Evolutionary conservation across 768 basidiomycete genomes (phyloP).

Genomic region (Hemileccinum impolitum): DNA sequence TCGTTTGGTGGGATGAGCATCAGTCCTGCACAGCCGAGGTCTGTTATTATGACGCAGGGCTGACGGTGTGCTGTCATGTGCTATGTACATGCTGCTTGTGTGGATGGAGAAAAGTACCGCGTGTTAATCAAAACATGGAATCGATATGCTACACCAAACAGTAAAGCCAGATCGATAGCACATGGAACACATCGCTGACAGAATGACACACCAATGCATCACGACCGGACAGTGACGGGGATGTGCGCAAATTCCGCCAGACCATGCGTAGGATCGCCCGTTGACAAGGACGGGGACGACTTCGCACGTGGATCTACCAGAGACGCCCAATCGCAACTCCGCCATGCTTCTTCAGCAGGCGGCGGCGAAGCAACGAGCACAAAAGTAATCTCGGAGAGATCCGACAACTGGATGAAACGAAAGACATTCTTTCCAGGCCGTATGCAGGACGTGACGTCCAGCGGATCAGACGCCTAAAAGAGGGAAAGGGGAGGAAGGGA

Average conservation of each 20-base stretch:
- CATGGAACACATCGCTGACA: no score
- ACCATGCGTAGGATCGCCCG: not conserved
- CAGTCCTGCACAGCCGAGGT: constrained; percentile 50
- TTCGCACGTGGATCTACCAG: not conserved
- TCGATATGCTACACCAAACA: not conserved
- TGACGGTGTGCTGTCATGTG: no score
- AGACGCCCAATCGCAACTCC: constrained; percentile 23
- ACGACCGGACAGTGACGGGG: constrained; percentile 17
- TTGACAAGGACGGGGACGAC: not conserved
- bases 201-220: not conserved
- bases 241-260: constrained; percentile 21
- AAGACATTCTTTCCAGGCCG: constrained; percentile 45
- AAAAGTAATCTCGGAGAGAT: constrained; percentile 42
- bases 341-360: constrained; percentile 21
- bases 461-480: constrained; percentile 29
- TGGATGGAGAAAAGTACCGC: not conserved
- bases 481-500: not conserved
- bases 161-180: not conserved
- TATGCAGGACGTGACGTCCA: constrained; percentile 42
- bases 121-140: not conserved
- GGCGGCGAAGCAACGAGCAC: constrained; percentile 39
- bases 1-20: constrained; percentile 85
- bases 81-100: no score
- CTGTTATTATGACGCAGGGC: constrained; percentile 15
- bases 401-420: constrained; percentile 47